phyloP scores from a whole-genome alignment of 257 asterid genomes.

The Nicotiana otophora region DNA sequence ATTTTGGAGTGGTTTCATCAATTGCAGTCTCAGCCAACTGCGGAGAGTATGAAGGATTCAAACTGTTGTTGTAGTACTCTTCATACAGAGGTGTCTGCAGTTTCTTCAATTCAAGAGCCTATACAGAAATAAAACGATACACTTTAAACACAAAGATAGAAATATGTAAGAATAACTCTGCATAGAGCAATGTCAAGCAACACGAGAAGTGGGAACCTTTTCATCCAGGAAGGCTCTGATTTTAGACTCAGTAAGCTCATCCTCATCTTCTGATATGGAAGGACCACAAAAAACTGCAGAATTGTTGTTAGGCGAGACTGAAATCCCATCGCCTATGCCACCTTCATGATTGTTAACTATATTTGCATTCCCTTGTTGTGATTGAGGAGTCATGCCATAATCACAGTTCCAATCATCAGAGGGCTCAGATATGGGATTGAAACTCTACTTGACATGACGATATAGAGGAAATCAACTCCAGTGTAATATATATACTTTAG shows the following conservation, averaged over 20 bases:
- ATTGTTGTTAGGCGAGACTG: slow-evolving; percentile 15
- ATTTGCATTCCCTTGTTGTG: not conserved
- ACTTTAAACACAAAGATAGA: not conserved
- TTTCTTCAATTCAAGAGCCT: slow-evolving; percentile 35
- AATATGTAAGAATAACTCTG: not conserved
- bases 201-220: slow-evolving; percentile 19
- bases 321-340: not conserved
- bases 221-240: slow-evolving; percentile 33
- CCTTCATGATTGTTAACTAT: slow-evolving; percentile 9
- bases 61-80: slow-evolving; percentile 36
- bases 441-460: slow-evolving; percentile 23
- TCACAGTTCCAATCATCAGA: slow-evolving; percentile 21
- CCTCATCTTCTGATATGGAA: slow-evolving; percentile 36
- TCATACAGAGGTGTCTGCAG: slow-evolving; percentile 35
- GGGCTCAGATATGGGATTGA: slow-evolving; percentile 29
- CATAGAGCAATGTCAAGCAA: not conserved
- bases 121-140: not conserved
- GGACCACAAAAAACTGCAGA: slow-evolving; percentile 18
- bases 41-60: slow-evolving; percentile 32
- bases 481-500: not conserved
- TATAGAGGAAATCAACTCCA: slow-evolving; percentile 2
- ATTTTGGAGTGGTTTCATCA: slow-evolving; percentile 24
- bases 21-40: slow-evolving; percentile 17
- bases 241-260: slow-evolving; percentile 39
- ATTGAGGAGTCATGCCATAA: slow-evolving; percentile 7